phyloP scores from a whole-genome alignment of 2,329 filamentous ascomycete species.

The Trichophaea hybrida region DNA sequence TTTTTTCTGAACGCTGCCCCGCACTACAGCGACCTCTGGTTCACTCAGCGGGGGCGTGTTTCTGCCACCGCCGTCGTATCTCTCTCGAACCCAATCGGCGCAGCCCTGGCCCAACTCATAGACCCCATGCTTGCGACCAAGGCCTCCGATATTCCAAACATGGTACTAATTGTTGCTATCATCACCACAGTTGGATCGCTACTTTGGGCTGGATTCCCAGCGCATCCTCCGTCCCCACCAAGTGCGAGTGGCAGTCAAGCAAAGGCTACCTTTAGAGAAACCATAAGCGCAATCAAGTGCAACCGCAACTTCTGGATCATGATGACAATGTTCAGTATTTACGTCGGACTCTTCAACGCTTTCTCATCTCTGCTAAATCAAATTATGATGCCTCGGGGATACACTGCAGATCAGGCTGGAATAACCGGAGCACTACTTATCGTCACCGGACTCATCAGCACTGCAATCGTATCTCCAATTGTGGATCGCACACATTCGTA shows the following conservation, averaged over 20 bases:
- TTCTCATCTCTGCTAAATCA: constrained; percentile 79
- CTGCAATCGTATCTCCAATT: constrained; percentile 65
- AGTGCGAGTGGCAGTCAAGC: constrained; percentile 9
- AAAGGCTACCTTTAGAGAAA: neutral
- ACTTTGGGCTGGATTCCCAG: constrained; percentile 16
- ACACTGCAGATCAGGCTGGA: constrained; percentile 68
- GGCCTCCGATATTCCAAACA: constrained; percentile 53
- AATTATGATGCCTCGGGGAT: constrained; percentile 73
- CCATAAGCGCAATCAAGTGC: neutral
- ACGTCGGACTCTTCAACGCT: constrained; percentile 88
- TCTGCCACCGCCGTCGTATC: constrained; percentile 74
- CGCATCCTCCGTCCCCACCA: constrained; percentile 23
- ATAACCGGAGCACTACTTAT: constrained; percentile 84
- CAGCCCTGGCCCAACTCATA: constrained; percentile 68
- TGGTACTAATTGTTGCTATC: constrained; percentile 73
- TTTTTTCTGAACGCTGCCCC: constrained; percentile 85
- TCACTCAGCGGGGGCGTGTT: constrained; percentile 68
- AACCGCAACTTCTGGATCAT: constrained; percentile 3
- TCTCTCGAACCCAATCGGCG: constrained; percentile 79
- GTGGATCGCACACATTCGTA: constrained; percentile 76
- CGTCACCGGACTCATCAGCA: constrained; percentile 63
- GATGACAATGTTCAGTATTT: constrained; percentile 58
- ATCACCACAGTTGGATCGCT: constrained; percentile 35
- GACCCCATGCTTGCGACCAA: constrained; percentile 59
- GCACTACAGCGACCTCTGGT: constrained; percentile 88